A percentile compares a stretch with the other conserved stretches of the same genome.
Evolutionary conservation across 73 alveolate species (phyloP).

Genomic region (Blepharisma stoltei): DNA sequence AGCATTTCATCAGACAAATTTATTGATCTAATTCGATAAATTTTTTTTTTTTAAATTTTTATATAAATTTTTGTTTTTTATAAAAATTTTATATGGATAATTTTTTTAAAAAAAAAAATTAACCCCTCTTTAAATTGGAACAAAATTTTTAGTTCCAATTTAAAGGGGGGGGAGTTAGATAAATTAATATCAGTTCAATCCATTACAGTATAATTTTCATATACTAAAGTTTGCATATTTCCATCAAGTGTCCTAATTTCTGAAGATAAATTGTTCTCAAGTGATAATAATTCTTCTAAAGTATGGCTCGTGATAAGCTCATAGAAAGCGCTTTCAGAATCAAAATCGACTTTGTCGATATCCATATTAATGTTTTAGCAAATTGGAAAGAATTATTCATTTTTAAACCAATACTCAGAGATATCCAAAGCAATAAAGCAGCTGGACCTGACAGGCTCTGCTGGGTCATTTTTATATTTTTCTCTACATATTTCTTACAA

Average conservation of each 20-base stretch:
- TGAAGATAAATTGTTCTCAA: slow-evolving; percentile 54
- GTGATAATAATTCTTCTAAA: slow-evolving; percentile 56
- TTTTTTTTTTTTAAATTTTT: too few species aligned
- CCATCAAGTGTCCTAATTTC: slow-evolving; percentile 60
- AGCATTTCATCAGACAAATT: too few species aligned
- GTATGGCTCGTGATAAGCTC: slow-evolving; percentile 47
- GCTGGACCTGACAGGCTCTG: slow-evolving; percentile 20
- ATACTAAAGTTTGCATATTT: slow-evolving; percentile 62
- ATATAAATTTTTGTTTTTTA: too few species aligned
- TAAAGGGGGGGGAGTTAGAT: too few species aligned
- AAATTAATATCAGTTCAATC: too few species aligned
- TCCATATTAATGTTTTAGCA: slow-evolving; percentile 14
- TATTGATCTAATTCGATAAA: too few species aligned
- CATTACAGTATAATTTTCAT: too few species aligned
- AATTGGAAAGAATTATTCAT: too few species aligned
- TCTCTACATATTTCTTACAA: background rate
- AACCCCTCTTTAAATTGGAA: too few species aligned
- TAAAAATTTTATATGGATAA: too few species aligned
- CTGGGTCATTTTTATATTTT: background rate
- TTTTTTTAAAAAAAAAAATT: too few species aligned
- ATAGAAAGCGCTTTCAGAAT: slow-evolving; percentile 48
- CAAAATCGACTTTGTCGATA: slow-evolving; percentile 51
- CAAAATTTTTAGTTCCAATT: too few species aligned
- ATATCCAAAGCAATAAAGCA: slow-evolving; percentile 20
- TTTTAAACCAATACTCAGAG: slow-evolving; percentile 23